Evolutionary conservation across 139 green algal species (phyloP).

Genomic region (Closterium sp.): DNA sequence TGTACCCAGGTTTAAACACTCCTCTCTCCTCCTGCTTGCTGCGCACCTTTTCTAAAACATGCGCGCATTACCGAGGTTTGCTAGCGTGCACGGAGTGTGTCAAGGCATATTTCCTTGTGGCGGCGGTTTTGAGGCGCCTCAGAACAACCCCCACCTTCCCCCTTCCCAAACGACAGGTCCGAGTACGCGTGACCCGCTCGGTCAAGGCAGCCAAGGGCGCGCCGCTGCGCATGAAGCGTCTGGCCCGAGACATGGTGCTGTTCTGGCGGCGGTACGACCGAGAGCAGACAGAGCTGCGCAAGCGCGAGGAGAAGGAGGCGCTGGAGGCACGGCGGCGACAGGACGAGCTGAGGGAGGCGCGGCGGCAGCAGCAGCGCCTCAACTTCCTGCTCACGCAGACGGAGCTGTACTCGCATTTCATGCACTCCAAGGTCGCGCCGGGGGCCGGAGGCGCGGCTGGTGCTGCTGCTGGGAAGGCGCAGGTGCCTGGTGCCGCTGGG

Average conservation of each 20-base stretch:
- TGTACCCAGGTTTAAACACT: too few species aligned
- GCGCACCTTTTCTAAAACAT: too few species aligned
- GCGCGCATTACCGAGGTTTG: too few species aligned
- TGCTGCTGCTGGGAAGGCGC: neutral
- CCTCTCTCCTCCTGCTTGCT: too few species aligned
- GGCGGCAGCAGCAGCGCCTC: constrained; percentile 65
- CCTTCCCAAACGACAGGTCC: constrained; percentile 24
- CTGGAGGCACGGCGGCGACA: constrained; percentile 47
- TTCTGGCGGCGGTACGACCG: constrained; percentile 61
- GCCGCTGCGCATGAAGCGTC: constrained; percentile 35
- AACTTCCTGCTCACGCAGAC: constrained; percentile 72
- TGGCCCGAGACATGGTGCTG: constrained; percentile 56
- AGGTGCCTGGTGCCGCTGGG: neutral
- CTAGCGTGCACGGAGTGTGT: too few species aligned
- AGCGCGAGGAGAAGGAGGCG: constrained; percentile 45
- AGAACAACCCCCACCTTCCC: neutral
- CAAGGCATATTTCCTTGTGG: neutral
- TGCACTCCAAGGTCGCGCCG: constrained; percentile 54
- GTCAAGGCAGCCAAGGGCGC: constrained; percentile 35
- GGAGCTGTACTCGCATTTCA: constrained; percentile 72
- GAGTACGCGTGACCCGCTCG: constrained; percentile 24
- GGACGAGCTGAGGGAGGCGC: constrained; percentile 62
- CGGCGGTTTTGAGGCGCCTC: neutral
- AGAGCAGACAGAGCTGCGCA: constrained; percentile 47
- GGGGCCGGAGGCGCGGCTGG: neutral